phyloP scores from a whole-genome alignment of 176 grass and related monocot genomes.

The Oryza rufipogon region DNA sequence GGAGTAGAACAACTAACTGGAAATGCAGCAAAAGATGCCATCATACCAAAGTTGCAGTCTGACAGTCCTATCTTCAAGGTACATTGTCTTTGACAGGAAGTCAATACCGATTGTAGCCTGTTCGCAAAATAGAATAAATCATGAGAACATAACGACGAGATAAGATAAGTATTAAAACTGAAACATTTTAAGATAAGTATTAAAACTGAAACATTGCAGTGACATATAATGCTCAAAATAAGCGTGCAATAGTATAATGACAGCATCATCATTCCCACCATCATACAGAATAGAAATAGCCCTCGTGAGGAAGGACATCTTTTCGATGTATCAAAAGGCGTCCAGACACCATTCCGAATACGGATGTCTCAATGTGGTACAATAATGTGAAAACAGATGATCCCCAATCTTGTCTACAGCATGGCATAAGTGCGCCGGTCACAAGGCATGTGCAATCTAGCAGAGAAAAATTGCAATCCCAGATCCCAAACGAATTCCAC shows the following conservation, averaged over 20 bases:
- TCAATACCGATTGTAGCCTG: conserved; percentile 98
- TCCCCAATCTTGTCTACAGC: background rate
- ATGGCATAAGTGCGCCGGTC: background rate
- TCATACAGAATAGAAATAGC: background rate
- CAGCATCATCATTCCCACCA: background rate
- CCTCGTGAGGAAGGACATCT: background rate
- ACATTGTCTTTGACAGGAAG: conserved; percentile 96
- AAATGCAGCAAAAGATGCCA: background rate
- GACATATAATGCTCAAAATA: background rate
- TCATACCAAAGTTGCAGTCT: conserved; percentile 94
- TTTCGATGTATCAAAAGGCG: background rate
- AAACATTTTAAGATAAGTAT: conserved; percentile 2
- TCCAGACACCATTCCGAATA: background rate
- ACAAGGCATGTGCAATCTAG: background rate
- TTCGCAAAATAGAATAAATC: conserved; percentile 33
- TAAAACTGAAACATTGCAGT: conserved; percentile 1
- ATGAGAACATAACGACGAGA: background rate
- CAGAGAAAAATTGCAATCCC: background rate
- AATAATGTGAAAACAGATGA: background rate
- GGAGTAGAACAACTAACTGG: background rate
- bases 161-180: conserved; percentile 17
- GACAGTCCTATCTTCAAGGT: conserved; percentile 94
- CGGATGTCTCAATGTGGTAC: background rate
- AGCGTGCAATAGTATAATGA: background rate
- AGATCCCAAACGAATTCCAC: background rate